Conservation (phyloP, 1,139 yeast species). For the Diutina scorzettiae region DNA sequence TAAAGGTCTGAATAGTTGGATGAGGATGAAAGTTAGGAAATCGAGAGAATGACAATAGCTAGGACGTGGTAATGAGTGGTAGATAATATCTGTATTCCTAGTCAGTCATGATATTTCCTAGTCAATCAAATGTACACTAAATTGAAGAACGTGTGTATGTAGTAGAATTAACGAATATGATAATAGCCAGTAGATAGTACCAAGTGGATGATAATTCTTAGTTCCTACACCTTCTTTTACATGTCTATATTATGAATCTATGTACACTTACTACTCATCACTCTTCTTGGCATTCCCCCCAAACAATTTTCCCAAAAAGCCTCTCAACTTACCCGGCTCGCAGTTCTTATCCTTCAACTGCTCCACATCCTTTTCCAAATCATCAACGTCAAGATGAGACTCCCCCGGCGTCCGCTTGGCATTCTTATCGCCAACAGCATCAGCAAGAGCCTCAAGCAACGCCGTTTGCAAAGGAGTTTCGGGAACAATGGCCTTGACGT, state of each 20-base stretch:
- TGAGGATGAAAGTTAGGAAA: too few species aligned
- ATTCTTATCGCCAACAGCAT: conserved; percentile 64
- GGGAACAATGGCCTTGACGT: conserved; percentile 63
- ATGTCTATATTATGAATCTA: not conserved
- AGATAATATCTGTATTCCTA: too few species aligned
- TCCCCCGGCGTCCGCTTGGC: conserved; percentile 46
- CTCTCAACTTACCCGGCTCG: not conserved
- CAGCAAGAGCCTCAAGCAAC: conserved; percentile 90
- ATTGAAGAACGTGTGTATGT: too few species aligned
- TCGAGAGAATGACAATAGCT: too few species aligned
- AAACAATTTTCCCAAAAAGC: conserved; percentile 4
- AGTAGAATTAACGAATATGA: too few species aligned
- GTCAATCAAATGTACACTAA: too few species aligned
- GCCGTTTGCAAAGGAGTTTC: conserved; percentile 82
- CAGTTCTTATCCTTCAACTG: conserved; percentile 1
- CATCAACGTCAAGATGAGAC: not conserved
- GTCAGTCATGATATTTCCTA: too few species aligned
- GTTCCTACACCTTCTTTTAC: too few species aligned
- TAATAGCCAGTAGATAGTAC: too few species aligned
- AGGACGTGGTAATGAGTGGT: too few species aligned
- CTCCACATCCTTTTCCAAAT: not conserved
- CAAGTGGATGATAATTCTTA: too few species aligned
- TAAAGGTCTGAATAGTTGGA: too few species aligned
- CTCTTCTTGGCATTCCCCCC: not conserved
- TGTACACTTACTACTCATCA: not conserved